These are phyloP conservation scores for Flaveria linearis DNA, from an alignment of 129 eudicot genomes.

Conservation along the genomic window DNA sequence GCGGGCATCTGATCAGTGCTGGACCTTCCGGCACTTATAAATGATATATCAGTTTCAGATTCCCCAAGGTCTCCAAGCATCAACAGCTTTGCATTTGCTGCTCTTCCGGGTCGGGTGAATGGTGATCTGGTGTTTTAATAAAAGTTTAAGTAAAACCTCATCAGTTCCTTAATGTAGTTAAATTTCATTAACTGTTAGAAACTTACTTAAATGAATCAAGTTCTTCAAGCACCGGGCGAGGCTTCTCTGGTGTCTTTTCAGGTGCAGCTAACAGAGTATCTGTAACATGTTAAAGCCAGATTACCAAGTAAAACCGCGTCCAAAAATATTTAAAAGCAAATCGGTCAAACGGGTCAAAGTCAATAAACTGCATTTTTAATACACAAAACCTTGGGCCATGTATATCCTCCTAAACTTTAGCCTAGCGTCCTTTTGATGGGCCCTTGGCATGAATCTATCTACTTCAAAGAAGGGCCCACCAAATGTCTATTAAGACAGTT, in stretches of 20 bases:
- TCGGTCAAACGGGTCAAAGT: background rate
- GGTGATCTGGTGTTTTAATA: slow-evolving; percentile 37
- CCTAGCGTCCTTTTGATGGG: background rate
- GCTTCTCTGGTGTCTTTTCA: slow-evolving; percentile 21
- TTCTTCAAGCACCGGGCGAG: slow-evolving; percentile 19
- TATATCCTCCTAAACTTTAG: background rate
- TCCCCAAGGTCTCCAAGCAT: slow-evolving; percentile 41
- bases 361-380: background rate
- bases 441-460: background rate
- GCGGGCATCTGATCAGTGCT: slow-evolving; percentile 43
- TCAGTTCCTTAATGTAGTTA: slow-evolving; percentile 1
- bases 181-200: background rate
- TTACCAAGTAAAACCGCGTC: background rate
- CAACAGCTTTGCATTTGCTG: slow-evolving; percentile 37
- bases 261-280: slow-evolving; percentile 21
- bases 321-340: background rate
- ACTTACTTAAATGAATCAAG: slow-evolving; percentile 31
- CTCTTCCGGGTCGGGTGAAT: slow-evolving; percentile 39
- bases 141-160: background rate
- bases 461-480: background rate
- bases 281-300: background rate
- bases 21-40: slow-evolving; percentile 47
- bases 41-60: slow-evolving; percentile 53
- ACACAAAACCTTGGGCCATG: background rate
- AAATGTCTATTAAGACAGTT: too few species aligned